phyloP scores from a whole-genome alignment of 2,329 filamentous ascomycete species.

The Penicillium digitatum region DNA sequence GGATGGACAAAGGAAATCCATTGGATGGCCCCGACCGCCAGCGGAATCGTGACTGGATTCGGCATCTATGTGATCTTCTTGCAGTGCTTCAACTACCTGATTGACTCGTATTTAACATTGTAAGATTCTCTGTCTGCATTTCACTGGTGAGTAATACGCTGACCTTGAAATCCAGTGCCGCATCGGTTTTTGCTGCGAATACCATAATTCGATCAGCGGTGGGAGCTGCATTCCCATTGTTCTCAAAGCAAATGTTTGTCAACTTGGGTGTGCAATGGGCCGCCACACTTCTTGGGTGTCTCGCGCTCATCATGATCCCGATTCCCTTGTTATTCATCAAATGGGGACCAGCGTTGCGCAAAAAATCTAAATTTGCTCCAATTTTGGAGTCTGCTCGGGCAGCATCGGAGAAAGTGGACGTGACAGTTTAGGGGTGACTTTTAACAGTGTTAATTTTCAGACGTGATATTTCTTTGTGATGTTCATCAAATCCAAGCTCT shows the following conservation, averaged over 20 bases:
- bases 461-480: background rate
- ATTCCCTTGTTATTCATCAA: slow-evolving; percentile 36
- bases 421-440: slow-evolving; percentile 3
- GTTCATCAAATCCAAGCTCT: background rate
- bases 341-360: slow-evolving; percentile 30
- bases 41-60: slow-evolving; percentile 32
- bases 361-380: slow-evolving; percentile 29
- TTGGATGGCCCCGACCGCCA: slow-evolving; percentile 36
- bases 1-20: slow-evolving; percentile 32
- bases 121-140: slow-evolving; percentile 21
- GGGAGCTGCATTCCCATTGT: slow-evolving; percentile 37
- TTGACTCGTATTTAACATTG: slow-evolving; percentile 41
- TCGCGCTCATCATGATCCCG: slow-evolving; percentile 37
- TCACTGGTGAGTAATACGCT: background rate
- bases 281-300: slow-evolving; percentile 37
- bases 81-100: slow-evolving; percentile 37
- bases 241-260: slow-evolving; percentile 37
- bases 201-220: slow-evolving; percentile 38
- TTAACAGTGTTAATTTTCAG: background rate
- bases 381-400: background rate
- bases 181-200: slow-evolving; percentile 39
- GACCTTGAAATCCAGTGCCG: slow-evolving; percentile 25
- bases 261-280: slow-evolving; percentile 40
- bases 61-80: slow-evolving; percentile 35
- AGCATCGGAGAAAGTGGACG: slow-evolving; percentile 1